Base-by-base conservation (phyloP, 352 stramenopile genomes). In the Pythium angustatum region DNA sequence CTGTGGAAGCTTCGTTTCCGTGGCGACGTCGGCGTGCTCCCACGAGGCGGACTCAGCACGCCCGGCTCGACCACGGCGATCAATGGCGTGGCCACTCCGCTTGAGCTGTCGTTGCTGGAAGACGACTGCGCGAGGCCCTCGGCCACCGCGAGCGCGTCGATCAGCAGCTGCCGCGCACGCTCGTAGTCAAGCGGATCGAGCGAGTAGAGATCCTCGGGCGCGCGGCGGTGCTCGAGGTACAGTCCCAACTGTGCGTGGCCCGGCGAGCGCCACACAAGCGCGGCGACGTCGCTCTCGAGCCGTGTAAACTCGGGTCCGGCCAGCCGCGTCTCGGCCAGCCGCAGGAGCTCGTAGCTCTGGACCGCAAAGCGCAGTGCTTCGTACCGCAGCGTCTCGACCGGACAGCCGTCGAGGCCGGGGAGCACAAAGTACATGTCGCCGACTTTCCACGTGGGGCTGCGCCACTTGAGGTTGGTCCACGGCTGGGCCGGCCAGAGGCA, bases 371-470 rank as follows among this genome's bases (percentile, higher is more conserved):
- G 84, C 54, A 93, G 63, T 2, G 77, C 78, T 53, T 93, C 84
- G 52, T 90, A 73, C 11, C 84, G 79, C 7, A 93, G 68, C 24
- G 82, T 91, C 71, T 90, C 84, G 15, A 93, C 75, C 1, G 84
- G 84, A 49, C 57, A 74, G 0, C 84, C 84, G 51, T 91, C 80
- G 0, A 58, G 62, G 2, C 84, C 84, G 10, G 84, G 84, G 1
- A 93, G 69, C 38, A 93, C 84, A 63, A 93, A 93, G 64, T 93
- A 93, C 84, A 93, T 93, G 49, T 93, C 84, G 4, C 84, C 84
- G 0, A 91, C 84, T 41, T 86, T 84, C 84, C 84, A 93, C 33
- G 70, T 74, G 5, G 80, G 72, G 14, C 77, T 72, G 19, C 84
- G 76, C 84, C 84, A 93, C 22, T 72, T 69, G 55, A 93, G 75